Percentiles rank a stretch among this genome's conserved stretches.
Evolutionary conservation across 1,139 yeast genomes (phyloP).

Genomic region (Scheffersomyces stambukii): DNA sequence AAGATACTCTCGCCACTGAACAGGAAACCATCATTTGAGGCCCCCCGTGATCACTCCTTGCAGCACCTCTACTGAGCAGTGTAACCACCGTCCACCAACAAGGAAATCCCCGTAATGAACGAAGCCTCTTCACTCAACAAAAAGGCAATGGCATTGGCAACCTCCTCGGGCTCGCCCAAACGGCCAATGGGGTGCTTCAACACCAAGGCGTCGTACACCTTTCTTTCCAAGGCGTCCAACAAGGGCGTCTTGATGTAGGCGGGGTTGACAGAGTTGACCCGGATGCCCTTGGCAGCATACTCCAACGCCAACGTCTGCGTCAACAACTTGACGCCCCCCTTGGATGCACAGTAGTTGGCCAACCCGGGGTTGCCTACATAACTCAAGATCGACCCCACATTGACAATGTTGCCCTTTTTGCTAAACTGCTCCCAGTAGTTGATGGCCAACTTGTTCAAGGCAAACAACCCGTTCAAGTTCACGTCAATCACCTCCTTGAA

Average conservation of each 20-base stretch:
- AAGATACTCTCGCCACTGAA: too few relatives aligned
- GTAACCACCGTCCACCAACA: conserved; percentile 36
- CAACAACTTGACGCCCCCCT: conserved; percentile 13
- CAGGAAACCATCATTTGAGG: too few relatives aligned
- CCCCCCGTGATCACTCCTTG: too few relatives aligned
- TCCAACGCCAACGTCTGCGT: conserved; percentile 13
- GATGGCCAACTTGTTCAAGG: conserved; percentile 69
- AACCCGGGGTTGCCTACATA: conserved; percentile 51
- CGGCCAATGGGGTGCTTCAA: conserved; percentile 35
- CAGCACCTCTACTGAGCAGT: conserved; percentile 20
- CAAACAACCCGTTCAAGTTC: conserved; percentile 72
- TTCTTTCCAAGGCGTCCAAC: conserved; percentile 13
- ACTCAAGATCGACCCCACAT: conserved; percentile 51
- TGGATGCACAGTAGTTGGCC: conserved; percentile 18
- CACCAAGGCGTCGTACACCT: conserved; percentile 25
- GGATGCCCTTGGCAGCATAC: conserved; percentile 12
- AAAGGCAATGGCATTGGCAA: conserved; percentile 45
- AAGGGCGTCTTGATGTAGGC: conserved; percentile 29
- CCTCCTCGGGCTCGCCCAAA: conserved; percentile 37
- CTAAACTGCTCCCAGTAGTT: conserved; percentile 66
- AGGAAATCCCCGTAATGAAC: conserved; percentile 39
- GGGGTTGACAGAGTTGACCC: conserved; percentile 15
- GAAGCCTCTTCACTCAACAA: conserved; percentile 37
- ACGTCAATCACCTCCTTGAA: conserved; percentile 68
- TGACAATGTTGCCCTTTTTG: conserved; percentile 70